These are phyloP conservation scores for Metroxylon sagu DNA, from an alignment of 176 grass and related monocot species.

Conservation along the genomic window DNA sequence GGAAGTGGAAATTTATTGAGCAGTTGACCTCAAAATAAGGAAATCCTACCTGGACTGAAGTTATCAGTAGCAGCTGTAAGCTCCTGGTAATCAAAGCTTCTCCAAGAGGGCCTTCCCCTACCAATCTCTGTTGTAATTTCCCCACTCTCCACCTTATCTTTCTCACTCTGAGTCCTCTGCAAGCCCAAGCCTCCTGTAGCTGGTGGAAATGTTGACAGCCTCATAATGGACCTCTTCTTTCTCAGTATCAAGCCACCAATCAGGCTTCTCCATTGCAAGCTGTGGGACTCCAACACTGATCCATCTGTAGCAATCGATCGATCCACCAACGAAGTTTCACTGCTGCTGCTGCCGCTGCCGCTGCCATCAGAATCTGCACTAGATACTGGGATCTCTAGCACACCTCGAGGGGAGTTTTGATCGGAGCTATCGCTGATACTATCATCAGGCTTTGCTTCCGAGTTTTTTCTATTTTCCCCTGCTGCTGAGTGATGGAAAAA, in stretches of 20 bases:
- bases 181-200: conserved; percentile 38
- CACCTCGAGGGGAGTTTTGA: conserved; percentile 9
- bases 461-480: conserved; percentile 23
- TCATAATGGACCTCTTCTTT: conserved; percentile 64
- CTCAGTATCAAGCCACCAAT: conserved; percentile 58
- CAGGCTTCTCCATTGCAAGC: conserved; percentile 61
- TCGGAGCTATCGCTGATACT: not conserved
- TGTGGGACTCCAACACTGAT: conserved; percentile 22
- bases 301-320: conserved; percentile 16
- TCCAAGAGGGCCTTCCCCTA: conserved; percentile 83
- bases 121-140: conserved; percentile 42
- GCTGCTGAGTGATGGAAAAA: conserved; percentile 9
- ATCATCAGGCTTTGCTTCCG: not conserved
- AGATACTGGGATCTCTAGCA: conserved; percentile 1
- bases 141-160: conserved; percentile 39
- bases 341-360: conserved; percentile 6
- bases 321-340: conserved; percentile 42
- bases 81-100: conserved; percentile 79
- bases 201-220: conserved; percentile 59
- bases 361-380: conserved; percentile 31
- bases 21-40: not conserved
- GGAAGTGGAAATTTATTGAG: too few species aligned
- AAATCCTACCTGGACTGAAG: conserved; percentile 70
- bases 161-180: conserved; percentile 38
- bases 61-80: conserved; percentile 64